phyloP scores from a whole-genome alignment of 2,329 filamentous ascomycete species.

The Penicillium corylophilum region DNA sequence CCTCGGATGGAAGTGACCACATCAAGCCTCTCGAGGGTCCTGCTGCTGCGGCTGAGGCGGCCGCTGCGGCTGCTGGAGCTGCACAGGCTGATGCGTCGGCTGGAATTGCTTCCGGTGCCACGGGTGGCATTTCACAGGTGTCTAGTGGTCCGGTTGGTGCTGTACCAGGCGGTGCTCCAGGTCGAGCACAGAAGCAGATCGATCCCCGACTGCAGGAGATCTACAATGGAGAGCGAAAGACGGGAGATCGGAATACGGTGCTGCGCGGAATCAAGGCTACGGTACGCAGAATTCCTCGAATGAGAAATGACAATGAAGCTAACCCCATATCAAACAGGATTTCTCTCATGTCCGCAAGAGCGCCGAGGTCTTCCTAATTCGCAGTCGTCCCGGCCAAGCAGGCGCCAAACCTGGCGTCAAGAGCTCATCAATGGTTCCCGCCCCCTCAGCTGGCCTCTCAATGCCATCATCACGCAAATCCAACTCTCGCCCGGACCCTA shows the following conservation, averaged over 20 bases:
- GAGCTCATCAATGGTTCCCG: slow-evolving; percentile 30
- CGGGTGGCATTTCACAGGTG: slow-evolving; percentile 42
- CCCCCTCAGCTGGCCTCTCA: slow-evolving; percentile 40
- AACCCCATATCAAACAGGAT: slow-evolving; percentile 62
- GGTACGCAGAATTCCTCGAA: slow-evolving; percentile 47
- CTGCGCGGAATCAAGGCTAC: slow-evolving; percentile 85
- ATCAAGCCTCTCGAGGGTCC: slow-evolving; percentile 78
- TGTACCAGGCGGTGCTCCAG: slow-evolving; percentile 25
- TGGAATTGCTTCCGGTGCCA: slow-evolving; percentile 52
- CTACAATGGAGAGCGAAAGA: slow-evolving; percentile 84
- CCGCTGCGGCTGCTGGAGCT: slow-evolving; percentile 41
- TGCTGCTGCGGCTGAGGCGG: slow-evolving; percentile 44
- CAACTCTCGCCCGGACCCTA: slow-evolving; percentile 66
- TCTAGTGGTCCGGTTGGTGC: slow-evolving; percentile 46
- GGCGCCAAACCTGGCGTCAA: slow-evolving; percentile 36
- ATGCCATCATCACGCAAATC: slow-evolving; percentile 40
- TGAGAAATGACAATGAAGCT: background rate
- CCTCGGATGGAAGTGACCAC: slow-evolving; percentile 86
- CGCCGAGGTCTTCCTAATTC: slow-evolving; percentile 69
- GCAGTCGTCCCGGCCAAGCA: slow-evolving; percentile 39
- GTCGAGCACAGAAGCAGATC: slow-evolving; percentile 63
- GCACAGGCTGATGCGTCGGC: slow-evolving; percentile 46
- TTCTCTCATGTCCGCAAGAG: slow-evolving; percentile 91
- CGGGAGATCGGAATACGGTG: slow-evolving; percentile 88
- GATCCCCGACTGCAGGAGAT: slow-evolving; percentile 84